Conservation (phyloP, 495 filamentous ascomycete genomes). For the Aspergillus conjunctus region DNA sequence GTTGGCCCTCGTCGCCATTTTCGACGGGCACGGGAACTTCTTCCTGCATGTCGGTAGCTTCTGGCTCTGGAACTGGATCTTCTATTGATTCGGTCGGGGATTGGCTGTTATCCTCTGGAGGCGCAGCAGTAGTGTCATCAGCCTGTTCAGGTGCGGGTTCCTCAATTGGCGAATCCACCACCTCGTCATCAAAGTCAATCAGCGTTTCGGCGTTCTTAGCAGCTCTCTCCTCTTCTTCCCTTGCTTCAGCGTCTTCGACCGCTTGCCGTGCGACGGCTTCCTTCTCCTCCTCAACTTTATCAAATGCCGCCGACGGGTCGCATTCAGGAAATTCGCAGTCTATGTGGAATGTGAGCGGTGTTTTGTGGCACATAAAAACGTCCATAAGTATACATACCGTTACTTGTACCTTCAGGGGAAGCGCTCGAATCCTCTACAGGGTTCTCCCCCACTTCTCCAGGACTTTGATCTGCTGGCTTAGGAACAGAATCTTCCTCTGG, state of each 20-base stretch:
- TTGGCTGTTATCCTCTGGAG: constrained; percentile 3
- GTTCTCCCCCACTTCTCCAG: neutral
- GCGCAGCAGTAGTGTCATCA: constrained; percentile 11
- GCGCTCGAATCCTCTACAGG: neutral
- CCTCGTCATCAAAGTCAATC: constrained; percentile 22
- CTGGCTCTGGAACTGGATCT: neutral
- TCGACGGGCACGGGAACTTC: neutral
- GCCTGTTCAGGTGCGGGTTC: constrained; percentile 20
- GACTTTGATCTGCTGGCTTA: neutral
- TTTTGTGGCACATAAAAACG: neutral
- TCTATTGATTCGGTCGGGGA: neutral
- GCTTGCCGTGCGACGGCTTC: constrained; percentile 25
- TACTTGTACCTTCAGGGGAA: constrained; percentile 1
- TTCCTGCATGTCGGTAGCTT: neutral
- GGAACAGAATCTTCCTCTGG: neutral
- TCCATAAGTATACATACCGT: constrained; percentile 17
- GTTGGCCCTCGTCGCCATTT: neutral
- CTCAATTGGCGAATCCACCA: constrained; percentile 13
- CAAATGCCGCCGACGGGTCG: constrained; percentile 24
- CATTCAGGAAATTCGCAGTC: constrained; percentile 28
- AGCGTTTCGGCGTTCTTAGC: constrained; percentile 13
- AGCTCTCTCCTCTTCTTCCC: constrained; percentile 19
- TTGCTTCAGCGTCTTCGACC: constrained; percentile 25
- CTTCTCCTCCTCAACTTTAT: constrained; percentile 30
- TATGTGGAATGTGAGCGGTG: neutral